A percentile compares a stretch with the other conserved stretches of the same genome.
phyloP scores from a whole-genome alignment of 2,329 filamentous ascomycete genomes.

The Colletotrichum noveboracense region DNA sequence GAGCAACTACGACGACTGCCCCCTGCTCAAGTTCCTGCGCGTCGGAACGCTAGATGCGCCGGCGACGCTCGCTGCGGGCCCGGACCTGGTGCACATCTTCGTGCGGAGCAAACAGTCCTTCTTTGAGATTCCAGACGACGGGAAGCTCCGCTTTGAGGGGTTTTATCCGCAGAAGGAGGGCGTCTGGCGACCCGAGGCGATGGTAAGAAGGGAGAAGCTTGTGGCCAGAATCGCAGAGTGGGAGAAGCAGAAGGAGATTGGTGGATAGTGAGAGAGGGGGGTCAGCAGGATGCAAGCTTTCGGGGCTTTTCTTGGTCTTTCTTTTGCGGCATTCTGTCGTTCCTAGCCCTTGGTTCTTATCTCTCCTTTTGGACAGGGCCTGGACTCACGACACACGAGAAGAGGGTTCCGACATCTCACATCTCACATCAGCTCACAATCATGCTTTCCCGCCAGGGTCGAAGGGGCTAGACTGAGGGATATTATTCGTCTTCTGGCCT shows the following conservation, averaged over 20 bases:
- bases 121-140: conserved; percentile 39
- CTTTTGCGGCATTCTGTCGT: neutral
- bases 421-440: neutral
- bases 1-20: conserved; percentile 43
- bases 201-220: conserved; percentile 32
- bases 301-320: neutral
- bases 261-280: neutral
- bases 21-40: conserved; percentile 40
- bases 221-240: conserved; percentile 21
- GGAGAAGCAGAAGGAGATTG: neutral
- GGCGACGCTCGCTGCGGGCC: conserved; percentile 37
- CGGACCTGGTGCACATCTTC: conserved; percentile 50
- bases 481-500: neutral
- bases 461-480: neutral
- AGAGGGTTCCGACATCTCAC: neutral
- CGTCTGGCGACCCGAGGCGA: conserved; percentile 36
- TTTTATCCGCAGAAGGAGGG: conserved; percentile 37
- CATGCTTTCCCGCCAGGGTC: neutral
- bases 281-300: neutral
- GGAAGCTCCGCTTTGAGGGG: conserved; percentile 39
- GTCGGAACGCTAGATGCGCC: conserved; percentile 48
- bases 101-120: conserved; percentile 42
- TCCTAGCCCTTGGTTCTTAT: neutral
- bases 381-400: neutral
- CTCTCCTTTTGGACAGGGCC: neutral